A percentile compares a stretch with the other conserved stretches of the same genome.
Evolutionary conservation across 768 basidiomycete species (phyloP).

Genomic region (Hysterangium stoloniferum): DNA sequence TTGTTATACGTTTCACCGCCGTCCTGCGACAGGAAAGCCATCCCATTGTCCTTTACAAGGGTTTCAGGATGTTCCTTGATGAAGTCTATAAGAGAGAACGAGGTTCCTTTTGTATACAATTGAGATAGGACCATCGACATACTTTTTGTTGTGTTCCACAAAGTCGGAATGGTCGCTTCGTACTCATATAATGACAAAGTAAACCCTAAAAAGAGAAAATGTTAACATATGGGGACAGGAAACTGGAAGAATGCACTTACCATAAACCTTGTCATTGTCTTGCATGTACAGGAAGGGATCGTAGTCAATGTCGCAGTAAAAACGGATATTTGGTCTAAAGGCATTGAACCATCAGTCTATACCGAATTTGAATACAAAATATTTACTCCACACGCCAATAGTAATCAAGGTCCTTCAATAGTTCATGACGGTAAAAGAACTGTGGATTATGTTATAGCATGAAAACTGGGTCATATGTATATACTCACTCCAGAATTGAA

Average conservation of each 20-base stretch:
- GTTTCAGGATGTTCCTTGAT: constrained; percentile 53
- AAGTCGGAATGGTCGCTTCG: constrained; percentile 67
- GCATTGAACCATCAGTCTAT: constrained; percentile 5
- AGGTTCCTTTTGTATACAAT: background rate
- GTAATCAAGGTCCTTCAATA: constrained; percentile 70
- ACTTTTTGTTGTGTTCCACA: constrained; percentile 75
- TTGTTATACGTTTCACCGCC: constrained; percentile 48
- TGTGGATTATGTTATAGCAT: constrained; percentile 22
- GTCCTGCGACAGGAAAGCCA: constrained; percentile 70
- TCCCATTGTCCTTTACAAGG: constrained; percentile 55
- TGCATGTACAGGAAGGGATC: constrained; percentile 82
- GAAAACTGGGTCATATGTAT: background rate
- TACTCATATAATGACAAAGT: constrained; percentile 76
- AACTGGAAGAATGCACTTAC: constrained; percentile 26
- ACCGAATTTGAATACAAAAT: background rate
- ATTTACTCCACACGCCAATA: constrained; percentile 89
- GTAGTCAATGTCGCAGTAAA: constrained; percentile 71
- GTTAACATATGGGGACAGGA: background rate
- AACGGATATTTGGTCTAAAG: constrained; percentile 63
- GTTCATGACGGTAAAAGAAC: constrained; percentile 80
- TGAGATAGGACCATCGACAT: constrained; percentile 4
- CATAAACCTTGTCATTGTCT: constrained; percentile 76
- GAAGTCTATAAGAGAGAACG: constrained; percentile 50
- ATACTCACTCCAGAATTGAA: constrained; percentile 80
- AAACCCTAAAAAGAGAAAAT: constrained; percentile 43